Percentiles rank a stretch among this genome's conserved stretches.
phyloP scores from a whole-genome alignment of 257 asterid genomes.

The Petunia secreta region DNA sequence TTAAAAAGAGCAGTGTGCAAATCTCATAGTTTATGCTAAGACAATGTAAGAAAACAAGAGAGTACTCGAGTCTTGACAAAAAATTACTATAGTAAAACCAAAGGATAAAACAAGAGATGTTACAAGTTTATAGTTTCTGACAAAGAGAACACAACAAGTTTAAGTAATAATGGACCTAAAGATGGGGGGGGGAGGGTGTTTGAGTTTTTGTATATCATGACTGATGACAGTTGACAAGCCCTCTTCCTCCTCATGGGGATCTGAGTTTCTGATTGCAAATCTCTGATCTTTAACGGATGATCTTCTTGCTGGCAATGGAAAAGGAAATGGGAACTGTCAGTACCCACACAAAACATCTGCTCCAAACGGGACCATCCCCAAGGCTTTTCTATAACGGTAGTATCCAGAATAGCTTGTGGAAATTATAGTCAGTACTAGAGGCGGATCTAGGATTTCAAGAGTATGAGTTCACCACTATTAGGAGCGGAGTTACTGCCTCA shows the following conservation, averaged over 20 bases:
- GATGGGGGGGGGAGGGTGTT: not conserved
- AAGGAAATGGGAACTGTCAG: conserved; percentile 3
- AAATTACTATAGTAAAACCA: not conserved
- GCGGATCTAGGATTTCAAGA: too few relatives aligned
- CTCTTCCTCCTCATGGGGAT: not conserved
- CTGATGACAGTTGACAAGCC: conserved; percentile 5
- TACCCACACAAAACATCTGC: not conserved
- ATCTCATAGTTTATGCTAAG: not conserved
- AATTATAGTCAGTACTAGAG: too few relatives aligned
- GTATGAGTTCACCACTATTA: too few relatives aligned
- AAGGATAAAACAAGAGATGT: not conserved
- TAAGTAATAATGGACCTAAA: not conserved
- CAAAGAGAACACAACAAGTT: not conserved
- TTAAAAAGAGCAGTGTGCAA: not conserved
- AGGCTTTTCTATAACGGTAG: not conserved
- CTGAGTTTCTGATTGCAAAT: conserved; percentile 24
- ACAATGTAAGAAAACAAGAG: conserved; percentile 5
- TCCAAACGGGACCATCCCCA: conserved; percentile 9
- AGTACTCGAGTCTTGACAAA: not conserved
- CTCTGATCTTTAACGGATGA: not conserved
- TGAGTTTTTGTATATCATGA: not conserved
- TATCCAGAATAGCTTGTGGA: not conserved
- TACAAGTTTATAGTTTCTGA: conserved; percentile 17
- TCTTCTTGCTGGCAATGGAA: not conserved
- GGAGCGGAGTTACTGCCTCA: too few relatives aligned